Conservation (phyloP, 2,329 filamentous ascomycete species). For the Colletotrichum chrysophilum region DNA sequence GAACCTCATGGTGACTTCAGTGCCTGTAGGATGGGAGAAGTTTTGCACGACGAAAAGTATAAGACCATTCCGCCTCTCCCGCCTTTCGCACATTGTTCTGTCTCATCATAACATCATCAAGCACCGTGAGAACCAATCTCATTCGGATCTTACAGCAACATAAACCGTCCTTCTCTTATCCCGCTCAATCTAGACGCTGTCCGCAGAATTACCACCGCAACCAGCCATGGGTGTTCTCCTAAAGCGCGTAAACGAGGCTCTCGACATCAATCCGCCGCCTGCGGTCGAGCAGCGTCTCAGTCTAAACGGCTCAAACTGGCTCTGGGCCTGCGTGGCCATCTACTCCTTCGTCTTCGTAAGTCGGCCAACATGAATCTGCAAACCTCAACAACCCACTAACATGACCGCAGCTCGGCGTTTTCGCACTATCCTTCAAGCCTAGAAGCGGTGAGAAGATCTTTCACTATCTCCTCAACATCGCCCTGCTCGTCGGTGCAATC, state of each 20-base stretch:
- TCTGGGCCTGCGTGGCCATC: slow-evolving; percentile 58
- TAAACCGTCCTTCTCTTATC: background rate
- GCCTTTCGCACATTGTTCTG: background rate
- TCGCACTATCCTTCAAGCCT: slow-evolving; percentile 45
- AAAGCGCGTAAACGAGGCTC: slow-evolving; percentile 48
- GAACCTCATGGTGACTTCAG: background rate
- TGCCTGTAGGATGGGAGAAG: background rate
- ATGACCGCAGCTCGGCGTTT: slow-evolving; percentile 40
- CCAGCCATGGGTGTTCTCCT: slow-evolving; percentile 35
- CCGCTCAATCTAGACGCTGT: background rate
- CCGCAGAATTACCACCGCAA: background rate
- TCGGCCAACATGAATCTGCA: background rate
- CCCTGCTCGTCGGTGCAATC: slow-evolving; percentile 53
- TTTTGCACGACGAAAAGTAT: background rate
- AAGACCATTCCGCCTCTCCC: background rate
- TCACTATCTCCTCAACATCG: slow-evolving; percentile 59
- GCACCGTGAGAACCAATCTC: background rate
- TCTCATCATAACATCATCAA: background rate
- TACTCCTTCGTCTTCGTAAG: slow-evolving; percentile 52
- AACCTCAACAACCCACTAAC: slow-evolving; percentile 16
- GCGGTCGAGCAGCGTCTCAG: slow-evolving; percentile 44
- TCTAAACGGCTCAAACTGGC: slow-evolving; percentile 57
- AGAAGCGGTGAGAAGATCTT: slow-evolving; percentile 57
- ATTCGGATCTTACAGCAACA: background rate
- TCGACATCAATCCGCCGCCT: slow-evolving; percentile 50